Evolutionary conservation across 768 basidiomycete species (phyloP).

Genomic region (Roridomyces roridus): DNA sequence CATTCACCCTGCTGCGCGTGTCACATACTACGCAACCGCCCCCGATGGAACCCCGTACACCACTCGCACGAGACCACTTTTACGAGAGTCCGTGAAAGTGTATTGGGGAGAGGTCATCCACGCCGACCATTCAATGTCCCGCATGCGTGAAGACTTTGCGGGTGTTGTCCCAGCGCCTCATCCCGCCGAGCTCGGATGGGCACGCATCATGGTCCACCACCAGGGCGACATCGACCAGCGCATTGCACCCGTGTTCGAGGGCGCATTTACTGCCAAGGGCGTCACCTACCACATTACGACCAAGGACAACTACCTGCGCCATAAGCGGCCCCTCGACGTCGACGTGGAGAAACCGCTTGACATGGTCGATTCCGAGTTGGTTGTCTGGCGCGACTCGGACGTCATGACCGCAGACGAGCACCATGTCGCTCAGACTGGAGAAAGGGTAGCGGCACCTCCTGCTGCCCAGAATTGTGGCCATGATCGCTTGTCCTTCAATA

Average conservation of each 20-base stretch:
- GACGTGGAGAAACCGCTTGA: constrained; percentile 44
- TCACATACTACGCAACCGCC: constrained; percentile 64
- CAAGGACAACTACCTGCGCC: constrained; percentile 70
- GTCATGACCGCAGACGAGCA: constrained; percentile 61
- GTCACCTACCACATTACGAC: constrained; percentile 75
- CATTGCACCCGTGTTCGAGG: constrained; percentile 69
- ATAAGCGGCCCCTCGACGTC: constrained; percentile 65
- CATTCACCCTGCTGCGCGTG: constrained; percentile 77
- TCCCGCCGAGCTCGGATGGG: constrained; percentile 70
- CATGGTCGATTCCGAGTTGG: constrained; percentile 56
- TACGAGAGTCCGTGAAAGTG: constrained; percentile 66
- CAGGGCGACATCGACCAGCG: constrained; percentile 56
- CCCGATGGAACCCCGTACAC: constrained; percentile 57
- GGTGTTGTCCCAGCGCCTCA: constrained; percentile 53
- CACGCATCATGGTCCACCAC: constrained; percentile 76
- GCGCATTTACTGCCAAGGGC: constrained; percentile 75
- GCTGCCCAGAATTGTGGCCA: constrained; percentile 65
- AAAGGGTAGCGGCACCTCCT: constrained; percentile 23
- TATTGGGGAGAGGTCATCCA: constrained; percentile 81
- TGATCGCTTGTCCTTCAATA: constrained; percentile 73
- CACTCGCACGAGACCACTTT: constrained; percentile 63
- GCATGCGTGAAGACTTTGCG: constrained; percentile 69
- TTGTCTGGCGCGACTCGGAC: constrained; percentile 82
- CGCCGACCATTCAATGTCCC: constrained; percentile 53
- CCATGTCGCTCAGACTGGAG: constrained; percentile 37